These are phyloP conservation scores for Amaranthus tricolor DNA, from an alignment of 179 eudicot genomes.

Conservation along the genomic window DNA sequence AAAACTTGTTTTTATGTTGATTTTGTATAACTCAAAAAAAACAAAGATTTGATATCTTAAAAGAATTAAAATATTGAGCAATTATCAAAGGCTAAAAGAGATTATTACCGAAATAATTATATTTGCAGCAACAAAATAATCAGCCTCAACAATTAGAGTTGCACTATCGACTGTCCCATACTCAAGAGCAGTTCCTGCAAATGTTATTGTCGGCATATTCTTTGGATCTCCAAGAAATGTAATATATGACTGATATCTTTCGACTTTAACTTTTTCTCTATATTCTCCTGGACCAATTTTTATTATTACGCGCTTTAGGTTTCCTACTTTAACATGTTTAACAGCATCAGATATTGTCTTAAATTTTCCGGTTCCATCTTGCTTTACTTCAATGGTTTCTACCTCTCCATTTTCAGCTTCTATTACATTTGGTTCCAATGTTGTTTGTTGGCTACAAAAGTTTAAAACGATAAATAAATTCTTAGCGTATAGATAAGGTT, in stretches of 20 bases:
- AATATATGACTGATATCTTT: constrained; percentile 39
- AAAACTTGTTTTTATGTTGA: too few species aligned
- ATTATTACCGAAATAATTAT: constrained; percentile 43
- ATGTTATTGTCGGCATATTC: constrained; percentile 44
- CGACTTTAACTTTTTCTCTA: constrained; percentile 54
- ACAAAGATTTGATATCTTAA: too few species aligned
- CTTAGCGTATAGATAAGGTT: background rate
- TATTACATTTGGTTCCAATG: constrained; percentile 37
- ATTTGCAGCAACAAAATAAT: constrained; percentile 39
- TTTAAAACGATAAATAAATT: background rate
- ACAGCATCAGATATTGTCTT: constrained; percentile 23
- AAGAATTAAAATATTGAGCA: too few species aligned
- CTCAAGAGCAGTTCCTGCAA: constrained; percentile 43
- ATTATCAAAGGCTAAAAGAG: too few species aligned
- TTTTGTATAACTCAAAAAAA: too few species aligned
- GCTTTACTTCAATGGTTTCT: constrained; percentile 37
- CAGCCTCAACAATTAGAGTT: constrained; percentile 21
- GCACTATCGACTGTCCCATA: constrained; percentile 62
- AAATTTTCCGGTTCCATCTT: constrained; percentile 53
- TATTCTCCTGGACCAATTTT: constrained; percentile 56
- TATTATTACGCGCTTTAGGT: constrained; percentile 42
- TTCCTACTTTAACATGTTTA: constrained; percentile 36
- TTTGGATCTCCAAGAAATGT: constrained; percentile 49
- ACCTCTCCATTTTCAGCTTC: constrained; percentile 35
- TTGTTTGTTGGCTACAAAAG: constrained; percentile 18